phyloP scores from a whole-genome alignment of 2,329 filamentous ascomycete genomes.

The Juglanconis sp. region DNA sequence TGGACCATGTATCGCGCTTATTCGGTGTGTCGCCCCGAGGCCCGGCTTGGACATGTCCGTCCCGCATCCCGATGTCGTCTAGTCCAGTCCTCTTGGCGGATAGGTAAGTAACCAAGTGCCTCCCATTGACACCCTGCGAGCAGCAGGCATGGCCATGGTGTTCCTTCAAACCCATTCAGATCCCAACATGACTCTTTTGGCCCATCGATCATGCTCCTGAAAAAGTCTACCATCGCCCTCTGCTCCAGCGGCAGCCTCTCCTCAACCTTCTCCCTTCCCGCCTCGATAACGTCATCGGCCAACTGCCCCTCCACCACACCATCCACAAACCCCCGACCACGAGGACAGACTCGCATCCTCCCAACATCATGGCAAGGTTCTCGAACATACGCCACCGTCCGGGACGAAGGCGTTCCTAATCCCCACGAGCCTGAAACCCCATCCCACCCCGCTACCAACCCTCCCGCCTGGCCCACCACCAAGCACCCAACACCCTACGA shows the following conservation, averaged over 20 bases:
- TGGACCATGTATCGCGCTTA: no score
- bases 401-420: constrained; percentile 8
- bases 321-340: not conserved
- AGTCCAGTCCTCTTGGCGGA: no score
- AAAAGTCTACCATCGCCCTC: constrained; percentile 27
- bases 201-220: constrained; percentile 22
- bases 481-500: constrained; percentile 79
- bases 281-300: constrained; percentile 24
- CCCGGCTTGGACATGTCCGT: no score
- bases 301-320: not conserved
- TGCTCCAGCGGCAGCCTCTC: constrained; percentile 22
- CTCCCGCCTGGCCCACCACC: constrained; percentile 43
- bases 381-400: constrained; percentile 21
- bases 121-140: not conserved
- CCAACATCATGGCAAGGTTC: constrained; percentile 3
- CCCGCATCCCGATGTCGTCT: no score
- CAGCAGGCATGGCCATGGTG: constrained; percentile 6
- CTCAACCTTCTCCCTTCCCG: constrained; percentile 18
- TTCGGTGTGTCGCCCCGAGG: no score
- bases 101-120: no score
- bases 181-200: constrained; percentile 11
- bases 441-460: not conserved
- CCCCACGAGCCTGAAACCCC: not conserved
- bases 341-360: not conserved
- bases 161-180: not conserved